phyloP scores from a whole-genome alignment of 164 flowering plant species.

The Aristolochia californica region DNA sequence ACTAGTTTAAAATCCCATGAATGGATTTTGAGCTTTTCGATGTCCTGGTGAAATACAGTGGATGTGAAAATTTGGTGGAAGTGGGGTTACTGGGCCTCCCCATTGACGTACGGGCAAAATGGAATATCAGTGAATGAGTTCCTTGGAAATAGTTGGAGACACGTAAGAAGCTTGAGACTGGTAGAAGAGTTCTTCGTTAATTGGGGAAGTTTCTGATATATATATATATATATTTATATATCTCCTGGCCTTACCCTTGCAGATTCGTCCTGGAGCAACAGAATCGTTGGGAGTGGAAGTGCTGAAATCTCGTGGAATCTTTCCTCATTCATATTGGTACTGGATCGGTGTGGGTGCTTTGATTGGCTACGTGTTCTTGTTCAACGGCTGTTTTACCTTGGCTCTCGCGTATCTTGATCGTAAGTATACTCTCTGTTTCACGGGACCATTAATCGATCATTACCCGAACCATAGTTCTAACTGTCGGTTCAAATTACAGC shows the following conservation, averaged over 20 bases:
- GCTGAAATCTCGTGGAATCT: conserved; percentile 21
- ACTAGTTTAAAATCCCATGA: too few relatives aligned
- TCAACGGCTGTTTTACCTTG: conserved; percentile 9
- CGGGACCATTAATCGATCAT: background rate
- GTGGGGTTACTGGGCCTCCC: too few relatives aligned
- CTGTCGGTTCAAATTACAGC: conserved; percentile 16
- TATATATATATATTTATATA: background rate
- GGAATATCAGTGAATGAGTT: conserved; percentile 38
- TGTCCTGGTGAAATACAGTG: too few relatives aligned
- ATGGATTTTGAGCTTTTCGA: too few relatives aligned
- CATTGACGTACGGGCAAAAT: conserved; percentile 33
- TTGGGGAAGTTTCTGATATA: background rate
- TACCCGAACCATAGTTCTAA: conserved; percentile 1
- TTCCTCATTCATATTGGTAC: conserved; percentile 21
- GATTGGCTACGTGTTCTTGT: conserved; percentile 18
- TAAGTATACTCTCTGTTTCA: conserved; percentile 1
- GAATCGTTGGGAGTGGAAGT: conserved; percentile 19
- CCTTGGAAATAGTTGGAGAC: conserved; percentile 32
- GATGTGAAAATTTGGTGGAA: too few relatives aligned
- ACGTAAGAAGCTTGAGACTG: conserved; percentile 22
- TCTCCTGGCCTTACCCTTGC: background rate
- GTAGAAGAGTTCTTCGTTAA: background rate
- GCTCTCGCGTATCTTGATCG: conserved; percentile 17
- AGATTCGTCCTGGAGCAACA: conserved; percentile 12
- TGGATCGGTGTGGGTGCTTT: conserved; percentile 33